These are phyloP conservation scores for Conringia planisiliqua DNA, from an alignment of 345 rosid genomes.

Conservation along the genomic window DNA sequence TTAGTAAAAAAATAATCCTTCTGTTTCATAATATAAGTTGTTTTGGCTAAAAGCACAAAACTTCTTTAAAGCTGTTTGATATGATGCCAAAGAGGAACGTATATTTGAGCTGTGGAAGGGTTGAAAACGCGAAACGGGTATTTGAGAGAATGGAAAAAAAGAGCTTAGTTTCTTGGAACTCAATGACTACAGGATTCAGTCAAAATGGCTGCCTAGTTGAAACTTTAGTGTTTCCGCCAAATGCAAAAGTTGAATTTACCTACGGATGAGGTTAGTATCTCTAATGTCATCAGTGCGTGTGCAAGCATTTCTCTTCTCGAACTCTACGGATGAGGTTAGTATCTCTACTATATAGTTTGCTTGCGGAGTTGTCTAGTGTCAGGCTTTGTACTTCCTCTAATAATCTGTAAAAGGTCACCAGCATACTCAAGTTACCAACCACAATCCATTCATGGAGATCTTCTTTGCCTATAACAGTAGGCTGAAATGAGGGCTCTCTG, in stretches of 20 bases:
- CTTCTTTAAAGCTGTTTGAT: slow-evolving; percentile 44
- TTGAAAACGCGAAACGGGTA: slow-evolving; percentile 62
- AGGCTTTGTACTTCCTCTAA: too few relatives aligned
- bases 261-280: slow-evolving; percentile 66
- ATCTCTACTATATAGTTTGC: too few relatives aligned
- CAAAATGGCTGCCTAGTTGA: slow-evolving; percentile 71
- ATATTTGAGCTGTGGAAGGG: slow-evolving; percentile 66
- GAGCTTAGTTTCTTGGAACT: slow-evolving; percentile 88
- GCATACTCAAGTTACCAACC: too few relatives aligned
- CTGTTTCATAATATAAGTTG: too few relatives aligned
- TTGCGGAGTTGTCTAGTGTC: too few relatives aligned
- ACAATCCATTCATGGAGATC: too few relatives aligned
- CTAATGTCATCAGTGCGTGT: slow-evolving; percentile 41
- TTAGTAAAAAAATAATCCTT: background rate
- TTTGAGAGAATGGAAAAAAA: slow-evolving; percentile 51
- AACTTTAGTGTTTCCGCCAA: slow-evolving; percentile 54
- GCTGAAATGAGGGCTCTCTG: too few relatives aligned
- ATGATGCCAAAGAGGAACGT: slow-evolving; percentile 52
- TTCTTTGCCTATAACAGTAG: too few relatives aligned
- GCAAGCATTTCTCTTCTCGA: background rate
- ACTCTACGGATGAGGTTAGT: too few relatives aligned
- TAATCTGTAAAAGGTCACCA: too few relatives aligned
- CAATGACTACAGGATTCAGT: slow-evolving; percentile 68
- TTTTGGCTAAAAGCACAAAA: too few relatives aligned
- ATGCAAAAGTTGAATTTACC: slow-evolving; percentile 58